phyloP scores from a whole-genome alignment of 2,329 filamentous ascomycete genomes.

The Botrytis cinerea region DNA sequence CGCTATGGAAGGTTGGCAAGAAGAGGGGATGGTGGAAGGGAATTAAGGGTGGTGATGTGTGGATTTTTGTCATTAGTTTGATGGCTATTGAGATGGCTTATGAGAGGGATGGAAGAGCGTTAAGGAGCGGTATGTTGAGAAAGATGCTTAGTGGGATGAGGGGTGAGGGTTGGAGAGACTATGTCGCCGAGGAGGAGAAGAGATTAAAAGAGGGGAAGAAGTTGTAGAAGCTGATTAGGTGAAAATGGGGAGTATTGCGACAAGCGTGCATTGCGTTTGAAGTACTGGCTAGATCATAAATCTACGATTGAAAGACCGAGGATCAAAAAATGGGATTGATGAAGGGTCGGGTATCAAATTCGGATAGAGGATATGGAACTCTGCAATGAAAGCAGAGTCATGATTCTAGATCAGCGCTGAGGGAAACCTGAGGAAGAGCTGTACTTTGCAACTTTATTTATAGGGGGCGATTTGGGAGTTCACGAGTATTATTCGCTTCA shows the following conservation, averaged over 20 bases:
- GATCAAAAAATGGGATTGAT: not conserved
- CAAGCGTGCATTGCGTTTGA: not conserved
- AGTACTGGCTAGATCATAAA: not conserved
- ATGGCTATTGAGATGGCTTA: constrained; percentile 72
- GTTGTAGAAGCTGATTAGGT: not conserved
- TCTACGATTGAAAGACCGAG: not conserved
- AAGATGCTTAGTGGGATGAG: constrained; percentile 37
- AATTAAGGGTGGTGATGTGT: constrained; percentile 78
- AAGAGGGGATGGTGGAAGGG: constrained; percentile 89
- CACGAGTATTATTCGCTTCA: not conserved
- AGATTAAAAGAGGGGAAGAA: constrained; percentile 28
- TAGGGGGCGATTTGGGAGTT: not conserved
- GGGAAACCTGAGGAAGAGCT: not conserved
- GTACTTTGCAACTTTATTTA: not conserved
- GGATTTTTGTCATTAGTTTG: constrained; percentile 78
- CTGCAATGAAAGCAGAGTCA: not conserved
- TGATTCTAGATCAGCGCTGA: not conserved
- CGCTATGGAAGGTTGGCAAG: constrained; percentile 87
- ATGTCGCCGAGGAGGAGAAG: constrained; percentile 34
- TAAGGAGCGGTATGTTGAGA: constrained; percentile 36
- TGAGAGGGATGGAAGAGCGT: constrained; percentile 37
- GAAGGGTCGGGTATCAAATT: not conserved
- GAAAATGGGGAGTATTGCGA: not conserved
- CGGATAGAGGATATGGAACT: not conserved
- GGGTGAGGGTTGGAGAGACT: constrained; percentile 38